Evolutionary conservation across 2,329 filamentous ascomycete genomes (phyloP).

Genomic region (Tolypocladium cylindrosporum): DNA sequence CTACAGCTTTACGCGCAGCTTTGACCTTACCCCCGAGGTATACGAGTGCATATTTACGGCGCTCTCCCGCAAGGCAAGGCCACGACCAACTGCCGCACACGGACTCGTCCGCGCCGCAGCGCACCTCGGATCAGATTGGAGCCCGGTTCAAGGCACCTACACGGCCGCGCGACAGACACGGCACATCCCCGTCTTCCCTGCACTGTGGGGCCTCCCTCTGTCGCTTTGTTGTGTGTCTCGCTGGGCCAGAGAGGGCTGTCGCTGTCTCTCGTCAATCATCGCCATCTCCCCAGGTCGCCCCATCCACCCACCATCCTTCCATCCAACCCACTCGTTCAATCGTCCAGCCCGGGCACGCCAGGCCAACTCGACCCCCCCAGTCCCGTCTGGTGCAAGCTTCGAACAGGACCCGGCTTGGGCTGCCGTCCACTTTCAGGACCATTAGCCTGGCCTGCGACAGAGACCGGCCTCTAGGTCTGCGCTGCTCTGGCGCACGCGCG

Average conservation of each 20-base stretch:
- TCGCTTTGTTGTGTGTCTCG: background rate
- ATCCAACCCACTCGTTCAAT: background rate
- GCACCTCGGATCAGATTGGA: background rate
- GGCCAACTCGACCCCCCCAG: conserved; percentile 1
- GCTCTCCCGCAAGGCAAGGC: background rate
- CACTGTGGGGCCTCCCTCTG: background rate
- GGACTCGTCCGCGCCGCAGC: background rate
- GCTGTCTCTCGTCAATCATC: background rate
- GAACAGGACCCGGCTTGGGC: conserved; percentile 2
- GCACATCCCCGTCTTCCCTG: background rate
- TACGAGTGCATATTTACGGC: background rate
- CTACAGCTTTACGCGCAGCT: too few species aligned
- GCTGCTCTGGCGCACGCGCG: background rate
- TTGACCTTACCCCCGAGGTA: too few species aligned
- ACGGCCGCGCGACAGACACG: background rate
- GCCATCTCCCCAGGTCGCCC: background rate
- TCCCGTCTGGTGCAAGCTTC: conserved; percentile 7
- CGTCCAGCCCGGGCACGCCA: background rate
- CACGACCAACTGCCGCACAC: background rate
- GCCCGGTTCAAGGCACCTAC: too few species aligned
- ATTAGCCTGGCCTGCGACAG: background rate
- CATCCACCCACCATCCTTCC: background rate
- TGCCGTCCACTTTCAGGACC: background rate
- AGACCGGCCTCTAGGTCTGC: too few species aligned
- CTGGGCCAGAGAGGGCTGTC: background rate